phyloP scores from a whole-genome alignment of 371 early-diverging fungal species.

The Mortierella sp. region DNA sequence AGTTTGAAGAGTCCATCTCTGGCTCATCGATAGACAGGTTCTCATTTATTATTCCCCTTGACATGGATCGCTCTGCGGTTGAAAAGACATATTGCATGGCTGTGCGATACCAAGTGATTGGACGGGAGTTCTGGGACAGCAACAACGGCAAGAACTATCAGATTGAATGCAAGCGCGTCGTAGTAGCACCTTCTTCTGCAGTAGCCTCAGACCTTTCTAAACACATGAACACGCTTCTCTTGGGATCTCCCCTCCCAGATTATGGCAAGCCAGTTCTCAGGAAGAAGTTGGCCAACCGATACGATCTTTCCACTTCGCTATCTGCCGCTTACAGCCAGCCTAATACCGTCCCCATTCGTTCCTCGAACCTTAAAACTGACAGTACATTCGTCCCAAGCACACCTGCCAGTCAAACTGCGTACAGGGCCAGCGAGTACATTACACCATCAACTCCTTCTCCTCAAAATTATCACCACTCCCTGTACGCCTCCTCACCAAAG shows the following conservation, averaged over 20 bases:
- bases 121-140: constrained; percentile 86
- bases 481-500: constrained; percentile 50
- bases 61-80: constrained; percentile 31
- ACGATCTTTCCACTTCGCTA: constrained; percentile 52
- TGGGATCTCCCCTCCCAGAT: constrained; percentile 30
- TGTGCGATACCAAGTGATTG: constrained; percentile 68
- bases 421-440: constrained; percentile 51
- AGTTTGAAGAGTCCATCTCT: constrained; percentile 63
- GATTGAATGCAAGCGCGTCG: constrained; percentile 57
- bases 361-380: not conserved
- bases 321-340: constrained; percentile 41
- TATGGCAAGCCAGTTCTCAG: constrained; percentile 31
- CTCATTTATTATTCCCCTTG: constrained; percentile 41
- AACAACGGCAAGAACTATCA: constrained; percentile 81
- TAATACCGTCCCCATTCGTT: not conserved
- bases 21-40: constrained; percentile 45
- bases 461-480: constrained; percentile 26
- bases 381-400: not conserved
- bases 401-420: constrained; percentile 24
- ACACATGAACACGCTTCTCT: constrained; percentile 22
- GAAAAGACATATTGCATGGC: constrained; percentile 63
- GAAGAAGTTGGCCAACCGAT: constrained; percentile 48
- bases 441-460: constrained; percentile 20
- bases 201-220: constrained; percentile 29
- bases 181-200: constrained; percentile 10